Evolutionary conservation across 2,329 filamentous ascomycete genomes (phyloP), one percentile per base, ranked within the genome.

Genomic region (Xylaria multiplex): DNA sequence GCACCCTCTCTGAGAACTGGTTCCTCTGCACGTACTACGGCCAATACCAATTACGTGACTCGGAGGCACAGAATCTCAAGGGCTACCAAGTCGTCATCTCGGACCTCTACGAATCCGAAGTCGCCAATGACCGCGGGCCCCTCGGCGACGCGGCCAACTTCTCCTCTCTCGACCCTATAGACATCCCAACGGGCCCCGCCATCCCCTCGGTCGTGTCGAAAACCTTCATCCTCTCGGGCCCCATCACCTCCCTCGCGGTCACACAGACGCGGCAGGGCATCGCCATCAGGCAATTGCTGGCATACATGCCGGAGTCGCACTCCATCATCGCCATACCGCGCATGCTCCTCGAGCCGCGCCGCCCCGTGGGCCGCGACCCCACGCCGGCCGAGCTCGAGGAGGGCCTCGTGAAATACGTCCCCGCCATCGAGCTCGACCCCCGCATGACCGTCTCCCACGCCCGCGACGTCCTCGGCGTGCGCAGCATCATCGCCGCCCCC

Each of bases 211-310:
- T 93, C 3, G 82, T 93, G 32, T 90, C 91, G 1, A 93, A 97
- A 78, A 87, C 92, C 0, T 98, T 90, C 77, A 84, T 97, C 69
- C 87, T 97, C 67, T 88, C 91, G 0, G 89, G 92, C 65, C 87
- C 91, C n/a, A 89, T 98, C 66, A 88, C 88, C 16, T 86, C 90
- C 58, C 88, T 99, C 76, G 85, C 92, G 0, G 92, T 97, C 16
- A 96, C 94, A 0, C 90, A 94, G 76, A 99, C 96, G 0, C 87
- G 91, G 32, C 96, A 99, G 81, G 96, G 96, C 35, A 97, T 99
- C 75, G 92, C 93, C 0, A 91, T 89, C 48, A 90, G 93, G 16
- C 90, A 95, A 71, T 83, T 99, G 2, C 85, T 99, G 13, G 93
- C 91, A 52, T 91, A 91, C 45, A 83, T 97, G 2, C 88, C 93